Conservation (phyloP, 1,139 yeast species). For the Scheffersomyces titani region DNA sequence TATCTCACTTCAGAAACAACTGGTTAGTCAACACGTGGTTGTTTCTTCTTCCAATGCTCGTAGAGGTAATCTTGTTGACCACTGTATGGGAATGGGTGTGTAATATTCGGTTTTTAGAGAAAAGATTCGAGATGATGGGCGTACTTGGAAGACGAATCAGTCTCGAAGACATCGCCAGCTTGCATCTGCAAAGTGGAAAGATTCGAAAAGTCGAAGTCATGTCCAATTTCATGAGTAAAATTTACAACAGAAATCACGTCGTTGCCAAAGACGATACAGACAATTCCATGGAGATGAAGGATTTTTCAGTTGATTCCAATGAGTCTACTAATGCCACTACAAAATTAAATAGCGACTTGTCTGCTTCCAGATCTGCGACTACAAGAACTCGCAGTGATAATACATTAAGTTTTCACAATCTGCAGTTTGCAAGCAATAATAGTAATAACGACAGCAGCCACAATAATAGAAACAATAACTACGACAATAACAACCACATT, state of each 20-base stretch:
- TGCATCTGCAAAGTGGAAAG: background rate
- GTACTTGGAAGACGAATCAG: constrained; percentile 51
- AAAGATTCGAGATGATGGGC: constrained; percentile 44
- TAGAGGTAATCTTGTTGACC: constrained; percentile 42
- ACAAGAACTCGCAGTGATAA: background rate
- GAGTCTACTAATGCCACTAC: background rate
- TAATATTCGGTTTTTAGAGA: constrained; percentile 43
- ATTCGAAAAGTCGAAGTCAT: background rate
- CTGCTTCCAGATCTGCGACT: background rate
- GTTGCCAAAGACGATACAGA: background rate
- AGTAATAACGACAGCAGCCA: too few species aligned
- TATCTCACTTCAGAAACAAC: constrained; percentile 23
- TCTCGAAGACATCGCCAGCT: constrained; percentile 31
- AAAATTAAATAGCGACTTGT: background rate
- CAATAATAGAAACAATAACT: background rate
- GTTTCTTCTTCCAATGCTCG: constrained; percentile 32
- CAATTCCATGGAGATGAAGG: background rate
- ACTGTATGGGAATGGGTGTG: constrained; percentile 56
- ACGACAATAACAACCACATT: too few species aligned
- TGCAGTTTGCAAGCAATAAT: background rate
- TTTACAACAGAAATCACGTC: background rate
- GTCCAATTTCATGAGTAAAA: background rate
- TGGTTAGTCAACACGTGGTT: constrained; percentile 45
- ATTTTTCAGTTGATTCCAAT: background rate
- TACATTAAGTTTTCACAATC: background rate